Evolutionary conservation across 2,329 filamentous ascomycete genomes (phyloP), one percentile per base, ranked within the genome.

Genomic region (Aspergillus fumigatus): DNA sequence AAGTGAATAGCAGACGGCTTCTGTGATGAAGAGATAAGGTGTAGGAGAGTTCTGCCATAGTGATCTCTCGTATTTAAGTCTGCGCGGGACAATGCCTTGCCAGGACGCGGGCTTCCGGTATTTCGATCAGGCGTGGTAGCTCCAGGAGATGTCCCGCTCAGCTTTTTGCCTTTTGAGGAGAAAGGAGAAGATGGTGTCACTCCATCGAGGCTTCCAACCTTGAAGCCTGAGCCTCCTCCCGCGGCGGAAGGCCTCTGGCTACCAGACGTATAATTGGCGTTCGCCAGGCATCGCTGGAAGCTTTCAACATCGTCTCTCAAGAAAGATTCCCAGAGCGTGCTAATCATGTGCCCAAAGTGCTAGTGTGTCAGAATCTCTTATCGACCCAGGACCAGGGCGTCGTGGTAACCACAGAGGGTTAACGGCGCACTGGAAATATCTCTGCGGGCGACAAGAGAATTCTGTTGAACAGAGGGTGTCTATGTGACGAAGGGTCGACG

Each of bases 281-380:
- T 85, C 71, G 87, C 87, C 83, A 99, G 84, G 72, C 95, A 84
- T 80, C 88, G 88, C 79, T 89, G 88, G 84, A 99, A 97, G 73
- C 81, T 86, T 75, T 96, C 92, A 86, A 96, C 89, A 86, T 99
- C 92, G 84, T 97, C 90, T 86, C 97, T 89, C 82, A 95, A 88
- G 75, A 93, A 97, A 75, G 85, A 90, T 84, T 92, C 92, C 93
- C 93, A 97, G 76, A 99, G 86, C 84, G 89, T 85, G 81, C 92
- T 88, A 88, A 90, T 97, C 93, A 97, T 94, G 86, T 85, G 86
- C 79, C 73, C 75, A 66, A 65, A 68, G 57, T 68, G 66, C 53
- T 70, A 53, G 62, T 54, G 49, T 62, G 62, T 65, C 66, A 65
- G 68, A 71, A 73, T 64, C 67, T 73, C 79, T 77, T 74, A 70